Conservation (phyloP, 2,329 filamentous ascomycete species). For the Xylaria sp. region DNA sequence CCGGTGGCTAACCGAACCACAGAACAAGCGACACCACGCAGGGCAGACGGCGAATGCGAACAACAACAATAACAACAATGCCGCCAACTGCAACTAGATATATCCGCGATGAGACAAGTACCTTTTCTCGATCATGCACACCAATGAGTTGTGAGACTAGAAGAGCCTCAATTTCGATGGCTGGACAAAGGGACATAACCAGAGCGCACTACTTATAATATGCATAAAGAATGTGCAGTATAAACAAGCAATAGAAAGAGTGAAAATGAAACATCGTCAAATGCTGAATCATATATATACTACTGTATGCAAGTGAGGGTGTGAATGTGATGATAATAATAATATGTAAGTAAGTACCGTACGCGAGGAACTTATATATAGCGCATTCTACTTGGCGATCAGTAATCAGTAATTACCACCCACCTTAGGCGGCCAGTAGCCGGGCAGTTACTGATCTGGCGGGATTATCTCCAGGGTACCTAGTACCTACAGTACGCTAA, state of each 20-base stretch:
- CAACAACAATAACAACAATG: conserved; percentile 36
- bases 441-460: background rate
- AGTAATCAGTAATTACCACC: background rate
- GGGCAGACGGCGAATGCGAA: conserved; percentile 36
- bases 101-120: background rate
- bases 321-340: background rate
- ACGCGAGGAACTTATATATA: background rate
- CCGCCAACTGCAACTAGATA: conserved; percentile 32
- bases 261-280: conserved; percentile 3
- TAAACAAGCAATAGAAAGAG: conserved; percentile 18
- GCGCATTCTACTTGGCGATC: background rate
- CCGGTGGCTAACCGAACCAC: conserved; percentile 11
- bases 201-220: background rate
- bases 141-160: background rate
- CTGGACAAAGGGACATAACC: background rate
- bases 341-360: background rate
- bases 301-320: background rate
- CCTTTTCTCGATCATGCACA: too few relatives aligned
- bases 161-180: background rate
- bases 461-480: background rate
- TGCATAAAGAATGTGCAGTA: conserved; percentile 11
- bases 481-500: too few relatives aligned
- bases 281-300: background rate
- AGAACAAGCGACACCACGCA: conserved; percentile 41
- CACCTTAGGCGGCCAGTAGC: too few relatives aligned